Evolutionary conservation across 805 yeast genomes (phyloP).

Genomic region (Hanseniaspora hatyaiensis): DNA sequence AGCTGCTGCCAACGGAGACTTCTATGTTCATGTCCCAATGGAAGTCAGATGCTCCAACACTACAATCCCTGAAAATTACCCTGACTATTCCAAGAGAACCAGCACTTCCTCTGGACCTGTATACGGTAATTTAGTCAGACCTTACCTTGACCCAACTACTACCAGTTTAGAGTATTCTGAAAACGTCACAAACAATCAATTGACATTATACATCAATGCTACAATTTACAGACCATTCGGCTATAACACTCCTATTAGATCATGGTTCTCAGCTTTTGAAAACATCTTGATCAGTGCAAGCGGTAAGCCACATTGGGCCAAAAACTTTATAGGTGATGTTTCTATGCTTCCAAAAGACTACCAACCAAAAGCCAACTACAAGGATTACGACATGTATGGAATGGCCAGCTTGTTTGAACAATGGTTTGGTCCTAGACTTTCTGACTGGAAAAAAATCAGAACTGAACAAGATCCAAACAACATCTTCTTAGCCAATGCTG

Average conservation of each 20-base stretch:
- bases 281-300: conserved; percentile 60
- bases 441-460: conserved; percentile 51
- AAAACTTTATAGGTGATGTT: conserved; percentile 65
- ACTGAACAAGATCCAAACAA: conserved; percentile 66
- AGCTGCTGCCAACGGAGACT: conserved; percentile 52
- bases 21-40: conserved; percentile 86
- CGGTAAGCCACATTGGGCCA: conserved; percentile 98
- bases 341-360: conserved; percentile 27
- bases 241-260: conserved; percentile 55
- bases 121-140: conserved; percentile 72
- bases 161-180: conserved; percentile 39
- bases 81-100: conserved; percentile 44
- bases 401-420: conserved; percentile 53
- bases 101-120: conserved; percentile 60
- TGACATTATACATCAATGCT: conserved; percentile 80
- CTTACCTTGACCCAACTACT: conserved; percentile 74
- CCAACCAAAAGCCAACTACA: conserved; percentile 32
- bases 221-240: conserved; percentile 94
- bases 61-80: conserved; percentile 35
- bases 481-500: conserved; percentile 62
- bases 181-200: conserved; percentile 51
- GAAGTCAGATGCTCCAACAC: conserved; percentile 91
- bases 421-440: conserved; percentile 71
- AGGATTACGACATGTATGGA: conserved; percentile 69
- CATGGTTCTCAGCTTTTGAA: conserved; percentile 81